These are phyloP conservation scores for Phytophthora podocarpi DNA, from an alignment of 352 stramenopile species.

Conservation along the genomic window DNA sequence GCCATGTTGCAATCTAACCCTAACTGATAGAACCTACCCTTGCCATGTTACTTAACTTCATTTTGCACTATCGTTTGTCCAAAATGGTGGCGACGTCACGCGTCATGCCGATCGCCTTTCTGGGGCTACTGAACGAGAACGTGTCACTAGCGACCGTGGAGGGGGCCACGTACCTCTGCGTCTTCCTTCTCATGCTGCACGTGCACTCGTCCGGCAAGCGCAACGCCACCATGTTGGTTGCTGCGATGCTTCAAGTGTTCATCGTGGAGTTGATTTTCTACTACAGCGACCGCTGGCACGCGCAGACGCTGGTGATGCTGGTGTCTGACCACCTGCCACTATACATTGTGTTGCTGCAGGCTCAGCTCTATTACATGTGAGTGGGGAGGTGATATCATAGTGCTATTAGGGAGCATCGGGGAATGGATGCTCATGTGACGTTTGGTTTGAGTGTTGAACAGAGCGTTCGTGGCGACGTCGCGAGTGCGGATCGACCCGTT, in stretches of 20 bases:
- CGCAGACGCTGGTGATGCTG: conserved; percentile 75
- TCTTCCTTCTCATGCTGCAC: conserved; percentile 78
- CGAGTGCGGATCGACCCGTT: conserved; percentile 76
- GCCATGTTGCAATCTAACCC: conserved; percentile 15
- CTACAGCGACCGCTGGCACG: conserved; percentile 66
- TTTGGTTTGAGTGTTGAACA: conserved; percentile 21
- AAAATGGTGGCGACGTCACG: conserved; percentile 46
- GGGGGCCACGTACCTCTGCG: conserved; percentile 53
- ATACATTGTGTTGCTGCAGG: conserved; percentile 70
- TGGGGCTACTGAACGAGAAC: conserved; percentile 82
- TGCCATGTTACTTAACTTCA: conserved; percentile 8
- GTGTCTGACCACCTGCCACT: conserved; percentile 56
- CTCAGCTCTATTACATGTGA: conserved; percentile 84
- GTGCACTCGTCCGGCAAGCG: conserved; percentile 78
- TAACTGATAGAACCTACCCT: conserved; percentile 26
- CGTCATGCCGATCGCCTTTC: conserved; percentile 68
- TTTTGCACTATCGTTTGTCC: background rate
- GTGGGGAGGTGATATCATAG: background rate
- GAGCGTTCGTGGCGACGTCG: conserved; percentile 73
- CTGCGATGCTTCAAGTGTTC: conserved; percentile 54
- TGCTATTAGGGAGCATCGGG: background rate
- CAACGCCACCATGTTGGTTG: conserved; percentile 65
- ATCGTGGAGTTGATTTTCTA: conserved; percentile 76
- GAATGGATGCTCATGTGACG: background rate
- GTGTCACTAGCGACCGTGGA: conserved; percentile 74